phyloP scores from a whole-genome alignment of 169 alveolate species.

The Toxoplasma gondii region DNA sequence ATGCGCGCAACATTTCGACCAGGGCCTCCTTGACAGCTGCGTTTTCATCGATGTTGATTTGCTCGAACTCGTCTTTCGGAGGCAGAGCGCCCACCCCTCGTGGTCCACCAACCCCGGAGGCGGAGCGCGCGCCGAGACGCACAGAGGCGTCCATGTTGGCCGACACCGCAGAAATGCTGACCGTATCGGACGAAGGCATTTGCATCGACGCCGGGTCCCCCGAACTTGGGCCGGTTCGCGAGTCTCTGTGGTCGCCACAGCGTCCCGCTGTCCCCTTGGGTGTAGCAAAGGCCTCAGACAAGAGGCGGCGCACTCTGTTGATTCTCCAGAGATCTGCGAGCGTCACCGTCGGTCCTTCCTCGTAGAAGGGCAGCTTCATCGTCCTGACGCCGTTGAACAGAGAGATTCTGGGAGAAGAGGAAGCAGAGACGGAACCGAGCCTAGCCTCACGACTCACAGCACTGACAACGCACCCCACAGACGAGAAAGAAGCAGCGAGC shows the following conservation, averaged over 20 bases:
- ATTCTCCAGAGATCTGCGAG: conserved; percentile 36
- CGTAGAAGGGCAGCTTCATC: conserved; percentile 20
- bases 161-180: conserved; percentile 1
- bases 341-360: background rate
- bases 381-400: background rate
- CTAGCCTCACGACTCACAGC: too few relatives aligned
- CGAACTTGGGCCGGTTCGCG: background rate
- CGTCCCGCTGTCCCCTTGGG: background rate
- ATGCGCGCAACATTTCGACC: background rate
- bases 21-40: conserved; percentile 41
- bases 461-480: too few relatives aligned
- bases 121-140: background rate
- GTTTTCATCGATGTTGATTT: background rate
- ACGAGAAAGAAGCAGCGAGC: background rate
- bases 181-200: background rate
- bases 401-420: background rate
- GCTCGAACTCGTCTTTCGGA: background rate
- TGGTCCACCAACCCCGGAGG: background rate
- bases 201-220: background rate
- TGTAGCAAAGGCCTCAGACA: conserved; percentile 35
- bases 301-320: conserved; percentile 41
- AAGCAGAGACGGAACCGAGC: conserved; percentile 19
- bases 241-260: background rate
- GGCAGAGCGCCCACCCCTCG: background rate
- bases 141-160: background rate